Evolutionary conservation across 1,284 basidiomycete genomes (phyloP).

Genomic region (Austroboletus olivaceoglutinosus): DNA sequence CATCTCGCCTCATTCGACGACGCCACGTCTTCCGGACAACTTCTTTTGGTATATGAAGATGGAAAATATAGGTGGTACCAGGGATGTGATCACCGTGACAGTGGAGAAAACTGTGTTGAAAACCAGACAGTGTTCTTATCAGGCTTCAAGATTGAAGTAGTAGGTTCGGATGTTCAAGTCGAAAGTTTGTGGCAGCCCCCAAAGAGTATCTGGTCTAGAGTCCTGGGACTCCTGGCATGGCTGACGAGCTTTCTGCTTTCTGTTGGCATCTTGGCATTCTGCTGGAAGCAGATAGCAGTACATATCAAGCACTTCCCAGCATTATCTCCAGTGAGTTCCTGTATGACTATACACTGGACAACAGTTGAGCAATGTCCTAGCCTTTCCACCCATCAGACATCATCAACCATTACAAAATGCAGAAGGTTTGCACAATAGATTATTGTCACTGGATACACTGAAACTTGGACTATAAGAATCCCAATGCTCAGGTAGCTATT

Average conservation of each 20-base stretch:
- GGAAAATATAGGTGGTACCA: not conserved
- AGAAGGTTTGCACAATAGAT: not conserved
- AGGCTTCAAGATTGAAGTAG: not conserved
- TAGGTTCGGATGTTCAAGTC: not conserved
- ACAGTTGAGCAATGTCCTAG: not conserved
- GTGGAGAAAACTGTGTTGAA: not conserved
- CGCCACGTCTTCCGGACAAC: not conserved
- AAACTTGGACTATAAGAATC: not conserved
- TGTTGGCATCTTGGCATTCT: not conserved
- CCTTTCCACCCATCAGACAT: conserved; percentile 3
- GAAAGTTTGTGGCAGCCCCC: not conserved
- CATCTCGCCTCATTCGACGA: conserved; percentile 3
- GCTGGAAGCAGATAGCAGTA: not conserved
- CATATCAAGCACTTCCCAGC: not conserved
- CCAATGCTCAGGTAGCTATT: not conserved
- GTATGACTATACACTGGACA: not conserved
- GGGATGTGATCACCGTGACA: not conserved
- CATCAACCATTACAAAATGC: conserved; percentile 1
- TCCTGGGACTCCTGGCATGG: not conserved
- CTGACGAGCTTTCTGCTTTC: not conserved
- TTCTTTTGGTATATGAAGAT: not conserved
- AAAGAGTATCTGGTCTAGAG: not conserved
- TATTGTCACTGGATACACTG: too few species aligned
- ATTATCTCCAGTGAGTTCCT: not conserved
- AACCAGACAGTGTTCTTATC: not conserved